Percentiles rank a stretch among this genome's conserved stretches.
Evolutionary conservation across 2,329 filamentous ascomycete genomes (phyloP).

Genomic region (Pyrenophora graminea): DNA sequence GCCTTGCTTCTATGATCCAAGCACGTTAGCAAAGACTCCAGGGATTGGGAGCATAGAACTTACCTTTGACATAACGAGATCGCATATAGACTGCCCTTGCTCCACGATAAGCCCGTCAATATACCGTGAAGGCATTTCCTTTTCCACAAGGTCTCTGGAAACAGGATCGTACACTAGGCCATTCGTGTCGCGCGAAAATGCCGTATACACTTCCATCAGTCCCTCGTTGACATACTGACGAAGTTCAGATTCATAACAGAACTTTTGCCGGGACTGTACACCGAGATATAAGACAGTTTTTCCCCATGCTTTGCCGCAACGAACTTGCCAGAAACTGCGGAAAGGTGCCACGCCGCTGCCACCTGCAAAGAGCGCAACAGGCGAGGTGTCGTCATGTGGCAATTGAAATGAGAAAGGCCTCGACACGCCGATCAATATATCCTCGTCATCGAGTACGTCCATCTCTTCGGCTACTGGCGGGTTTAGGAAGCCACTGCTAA

Average conservation of each 20-base stretch:
- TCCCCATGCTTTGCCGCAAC: constrained; percentile 24
- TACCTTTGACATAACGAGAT: constrained; percentile 60
- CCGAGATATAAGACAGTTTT: constrained; percentile 29
- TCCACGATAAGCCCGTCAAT: constrained; percentile 59
- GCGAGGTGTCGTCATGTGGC: constrained; percentile 55
- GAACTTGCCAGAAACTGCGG: constrained; percentile 32
- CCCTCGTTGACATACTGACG: constrained; percentile 48
- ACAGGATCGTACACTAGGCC: constrained; percentile 54
- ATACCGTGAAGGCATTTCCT: constrained; percentile 56
- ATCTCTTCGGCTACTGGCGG: constrained; percentile 50
- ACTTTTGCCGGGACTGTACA: constrained; percentile 29
- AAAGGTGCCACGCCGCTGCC: constrained; percentile 34
- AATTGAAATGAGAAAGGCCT: constrained; percentile 58
- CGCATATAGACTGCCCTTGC: constrained; percentile 56
- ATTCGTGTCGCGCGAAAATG: constrained; percentile 57
- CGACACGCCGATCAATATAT: constrained; percentile 58
- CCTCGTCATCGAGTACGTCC: constrained; percentile 48
- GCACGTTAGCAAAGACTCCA: neutral
- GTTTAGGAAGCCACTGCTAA: constrained; percentile 61
- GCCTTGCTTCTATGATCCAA: constrained; percentile 13
- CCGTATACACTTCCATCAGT: constrained; percentile 58
- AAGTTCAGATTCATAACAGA: constrained; percentile 30
- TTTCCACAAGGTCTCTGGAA: constrained; percentile 54
- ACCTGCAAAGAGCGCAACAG: constrained; percentile 60
- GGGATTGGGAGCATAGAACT: neutral